Evolutionary conservation across 176 grass and related monocot species (phyloP), one percentile per base, ranked within the genome.

Genomic region (Oryza officinalis): DNA sequence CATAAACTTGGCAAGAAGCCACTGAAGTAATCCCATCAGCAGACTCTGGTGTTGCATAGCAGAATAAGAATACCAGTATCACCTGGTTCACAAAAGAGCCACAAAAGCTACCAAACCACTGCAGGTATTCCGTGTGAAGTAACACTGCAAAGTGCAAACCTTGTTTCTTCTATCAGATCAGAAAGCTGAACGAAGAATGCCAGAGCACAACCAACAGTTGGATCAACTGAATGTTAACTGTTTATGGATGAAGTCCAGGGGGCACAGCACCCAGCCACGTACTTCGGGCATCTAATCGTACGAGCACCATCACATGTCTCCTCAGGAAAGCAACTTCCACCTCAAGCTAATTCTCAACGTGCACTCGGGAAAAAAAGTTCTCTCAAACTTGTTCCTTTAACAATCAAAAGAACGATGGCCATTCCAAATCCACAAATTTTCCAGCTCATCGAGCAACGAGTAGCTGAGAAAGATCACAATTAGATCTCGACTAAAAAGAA

Each of bases 161-260:
- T 17, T 32, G n/a, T 50, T 44, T 75, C 67, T 90, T 78, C 63
- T 73, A 77, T 76, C 68, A 63, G 60, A 75, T 12, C 27, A 61
- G 47, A 83, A 83, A 43, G 52, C 63, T 63, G 79, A 86, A 69
- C 26, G 71, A 74, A 82, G 65, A 76, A 76, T 49, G 69, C 8
- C 71, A 86, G 32, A 78, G 8, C 11, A 50, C 45, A n/a, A 72
- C 4, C 80, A 83, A 74, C 28, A 82, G 74, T 76, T 66, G 27
- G 11, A 66, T 27, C 68, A 45, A 86, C 59, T 6, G 32, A 59
- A 35, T 71, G 67, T 59, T 17, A n/a, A 8, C 44, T 15, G 17
- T 32, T 27, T 17, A 82, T 67, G 26, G 63, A 63, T 84, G 69
- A n/a, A 63, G 69, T 75, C 47, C 74, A 86, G 5, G 4, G 22